phyloP scores from a whole-genome alignment of 345 rosid species.

The Eucalyptus erythrocorys region DNA sequence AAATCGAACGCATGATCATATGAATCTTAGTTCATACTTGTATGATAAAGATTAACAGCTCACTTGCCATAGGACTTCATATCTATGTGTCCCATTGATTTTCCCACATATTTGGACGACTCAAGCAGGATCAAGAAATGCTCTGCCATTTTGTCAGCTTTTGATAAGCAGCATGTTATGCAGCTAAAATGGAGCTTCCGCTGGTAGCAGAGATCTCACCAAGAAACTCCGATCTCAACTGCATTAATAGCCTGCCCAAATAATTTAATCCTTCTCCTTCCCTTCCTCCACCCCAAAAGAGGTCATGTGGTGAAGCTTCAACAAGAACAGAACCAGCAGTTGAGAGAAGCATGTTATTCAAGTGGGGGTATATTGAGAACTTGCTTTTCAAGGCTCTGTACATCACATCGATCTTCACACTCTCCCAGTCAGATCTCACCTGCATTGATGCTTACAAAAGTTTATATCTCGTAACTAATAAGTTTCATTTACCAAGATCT shows the following conservation, averaged over 20 bases:
- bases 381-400: conserved; percentile 70
- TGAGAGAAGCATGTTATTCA: conserved; percentile 65
- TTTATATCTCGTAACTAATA: neutral
- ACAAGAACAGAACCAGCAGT: conserved; percentile 77
- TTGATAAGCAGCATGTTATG: neutral
- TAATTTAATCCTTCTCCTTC: conserved; percentile 94
- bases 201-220: conserved; percentile 38
- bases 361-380: conserved; percentile 77
- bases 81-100: neutral
- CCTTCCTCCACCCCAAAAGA: conserved; percentile 94
- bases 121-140: neutral
- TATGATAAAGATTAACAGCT: neutral
- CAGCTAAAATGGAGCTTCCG: conserved; percentile 16
- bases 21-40: neutral
- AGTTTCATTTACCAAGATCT: neutral
- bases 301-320: conserved; percentile 92
- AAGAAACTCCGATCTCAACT: conserved; percentile 73
- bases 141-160: neutral
- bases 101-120: neutral
- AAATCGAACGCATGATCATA: neutral
- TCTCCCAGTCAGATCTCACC: conserved; percentile 83
- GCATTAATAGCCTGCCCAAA: conserved; percentile 86
- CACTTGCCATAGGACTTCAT: neutral
- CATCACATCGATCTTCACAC: conserved; percentile 70
- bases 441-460: conserved; percentile 6